phyloP scores from a whole-genome alignment of 2,329 filamentous ascomycete genomes.

The Albophoma yamanashiensis region DNA sequence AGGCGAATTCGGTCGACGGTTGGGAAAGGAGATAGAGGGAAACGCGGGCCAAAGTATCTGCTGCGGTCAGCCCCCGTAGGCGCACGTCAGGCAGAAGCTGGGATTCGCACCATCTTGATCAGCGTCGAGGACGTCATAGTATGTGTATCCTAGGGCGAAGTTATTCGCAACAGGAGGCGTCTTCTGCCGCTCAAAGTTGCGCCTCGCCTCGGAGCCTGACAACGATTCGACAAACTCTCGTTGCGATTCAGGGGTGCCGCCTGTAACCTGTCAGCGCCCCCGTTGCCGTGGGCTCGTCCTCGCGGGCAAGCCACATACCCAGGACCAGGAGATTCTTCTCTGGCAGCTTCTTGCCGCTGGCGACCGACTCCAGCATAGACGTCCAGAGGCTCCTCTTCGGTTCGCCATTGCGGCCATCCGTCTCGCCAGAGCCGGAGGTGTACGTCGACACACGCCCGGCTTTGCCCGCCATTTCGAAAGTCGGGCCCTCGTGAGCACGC shows the following conservation, averaged over 20 bases:
- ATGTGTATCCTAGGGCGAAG: conserved; percentile 89
- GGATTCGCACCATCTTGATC: conserved; percentile 75
- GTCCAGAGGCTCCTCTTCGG: conserved; percentile 90
- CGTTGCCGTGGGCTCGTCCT: not conserved
- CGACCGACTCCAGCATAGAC: conserved; percentile 81
- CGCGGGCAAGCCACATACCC: conserved; percentile 36
- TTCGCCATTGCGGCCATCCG: conserved; percentile 50
- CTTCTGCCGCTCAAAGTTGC: conserved; percentile 46
- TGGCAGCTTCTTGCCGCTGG: conserved; percentile 78
- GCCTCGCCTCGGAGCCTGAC: conserved; percentile 41
- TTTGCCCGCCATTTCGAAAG: conserved; percentile 35
- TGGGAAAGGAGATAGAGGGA: conserved; percentile 84
- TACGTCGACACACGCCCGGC: conserved; percentile 48
- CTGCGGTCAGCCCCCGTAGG: conserved; percentile 9
- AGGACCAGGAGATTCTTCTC: conserved; percentile 87
- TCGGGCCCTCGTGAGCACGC: not conserved
- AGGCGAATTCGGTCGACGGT: conserved; percentile 71
- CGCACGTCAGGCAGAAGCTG: not conserved
- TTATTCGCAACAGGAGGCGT: conserved; percentile 78
- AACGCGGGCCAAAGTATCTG: conserved; percentile 81
- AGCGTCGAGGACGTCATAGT: conserved; percentile 86
- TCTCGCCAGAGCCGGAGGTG: conserved; percentile 43
- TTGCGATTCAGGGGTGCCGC: conserved; percentile 73
- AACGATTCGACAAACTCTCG: conserved; percentile 68
- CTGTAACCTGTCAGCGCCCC: conserved; percentile 31